Percentiles rank a stretch among this genome's conserved stretches.
These are phyloP conservation scores for Onygena corvina DNA, from an alignment of 2,329 filamentous ascomycete genomes.

Conservation along the genomic window DNA sequence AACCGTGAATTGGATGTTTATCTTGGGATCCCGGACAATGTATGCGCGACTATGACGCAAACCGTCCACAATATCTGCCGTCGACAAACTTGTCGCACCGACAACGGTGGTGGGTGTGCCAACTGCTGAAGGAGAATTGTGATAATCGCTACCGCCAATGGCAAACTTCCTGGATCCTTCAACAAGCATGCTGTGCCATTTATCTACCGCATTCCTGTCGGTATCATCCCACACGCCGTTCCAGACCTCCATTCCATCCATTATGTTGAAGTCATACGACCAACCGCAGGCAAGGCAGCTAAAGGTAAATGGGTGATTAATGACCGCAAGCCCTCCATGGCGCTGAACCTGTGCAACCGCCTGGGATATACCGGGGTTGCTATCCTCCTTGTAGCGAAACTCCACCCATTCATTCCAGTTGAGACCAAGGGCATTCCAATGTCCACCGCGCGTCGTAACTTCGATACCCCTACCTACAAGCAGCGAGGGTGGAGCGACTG, in stretches of 20 bases:
- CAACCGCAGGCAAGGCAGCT: slow-evolving; percentile 17
- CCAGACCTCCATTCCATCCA: slow-evolving; percentile 19
- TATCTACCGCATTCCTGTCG: slow-evolving; percentile 15
- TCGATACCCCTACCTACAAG: slow-evolving; percentile 19
- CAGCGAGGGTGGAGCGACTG: slow-evolving; percentile 14
- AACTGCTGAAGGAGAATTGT: slow-evolving; percentile 14
- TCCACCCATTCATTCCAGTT: slow-evolving; percentile 14
- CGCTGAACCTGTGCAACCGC: slow-evolving; percentile 13
- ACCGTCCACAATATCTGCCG: slow-evolving; percentile 15
- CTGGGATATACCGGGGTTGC: slow-evolving; percentile 8
- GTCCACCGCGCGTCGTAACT: slow-evolving; percentile 18
- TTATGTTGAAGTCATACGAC: slow-evolving; percentile 17
- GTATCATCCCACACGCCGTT: slow-evolving; percentile 13
- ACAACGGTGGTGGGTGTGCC: slow-evolving; percentile 18
- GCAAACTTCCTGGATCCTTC: slow-evolving; percentile 15
- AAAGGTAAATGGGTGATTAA: slow-evolving; percentile 17
- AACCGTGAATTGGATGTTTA: slow-evolving; percentile 15
- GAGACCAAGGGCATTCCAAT: slow-evolving; percentile 20
- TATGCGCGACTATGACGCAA: slow-evolving; percentile 16
- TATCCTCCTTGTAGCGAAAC: slow-evolving; percentile 14
- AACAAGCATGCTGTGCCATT: slow-evolving; percentile 17
- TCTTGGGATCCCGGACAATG: slow-evolving; percentile 15
- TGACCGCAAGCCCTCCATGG: slow-evolving; percentile 13
- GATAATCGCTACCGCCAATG: slow-evolving; percentile 17
- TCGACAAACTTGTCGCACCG: slow-evolving; percentile 12